Conservation (phyloP, 2,329 filamentous ascomycete genomes). For the Cytospora leucostoma region DNA sequence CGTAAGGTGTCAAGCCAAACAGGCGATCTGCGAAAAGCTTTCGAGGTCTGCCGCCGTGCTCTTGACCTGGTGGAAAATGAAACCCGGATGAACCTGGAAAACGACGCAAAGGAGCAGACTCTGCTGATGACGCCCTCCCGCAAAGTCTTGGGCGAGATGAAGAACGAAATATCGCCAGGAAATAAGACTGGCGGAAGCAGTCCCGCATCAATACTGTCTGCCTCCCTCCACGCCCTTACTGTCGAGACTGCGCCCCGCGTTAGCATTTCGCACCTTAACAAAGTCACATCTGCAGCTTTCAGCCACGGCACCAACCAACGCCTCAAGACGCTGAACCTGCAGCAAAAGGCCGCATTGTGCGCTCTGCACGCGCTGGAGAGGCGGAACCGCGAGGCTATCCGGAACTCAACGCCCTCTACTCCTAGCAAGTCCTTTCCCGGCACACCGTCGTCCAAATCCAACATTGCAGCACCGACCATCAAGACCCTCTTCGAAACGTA, state of each 20-base stretch:
- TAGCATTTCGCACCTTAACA: slow-evolving; percentile 87
- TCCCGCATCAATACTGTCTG: slow-evolving; percentile 50
- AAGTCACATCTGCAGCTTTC: slow-evolving; percentile 86
- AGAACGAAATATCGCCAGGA: slow-evolving; percentile 66
- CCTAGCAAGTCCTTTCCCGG: slow-evolving; percentile 12
- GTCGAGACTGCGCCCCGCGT: slow-evolving; percentile 82
- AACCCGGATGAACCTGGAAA: slow-evolving; percentile 72
- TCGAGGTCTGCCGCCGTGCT: slow-evolving; percentile 87
- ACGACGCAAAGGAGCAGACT: slow-evolving; percentile 57
- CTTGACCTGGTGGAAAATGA: slow-evolving; percentile 88
- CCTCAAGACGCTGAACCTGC: slow-evolving; percentile 84
- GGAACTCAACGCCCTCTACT: slow-evolving; percentile 41
- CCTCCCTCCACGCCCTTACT: slow-evolving; percentile 64
- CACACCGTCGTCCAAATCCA: slow-evolving; percentile 62
- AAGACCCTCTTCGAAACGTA: slow-evolving; percentile 86
- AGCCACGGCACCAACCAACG: slow-evolving; percentile 85
- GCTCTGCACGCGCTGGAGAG: slow-evolving; percentile 85
- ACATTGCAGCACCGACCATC: slow-evolving; percentile 71
- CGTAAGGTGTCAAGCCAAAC: slow-evolving; percentile 94
- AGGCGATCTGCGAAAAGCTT: slow-evolving; percentile 90
- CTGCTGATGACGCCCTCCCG: slow-evolving; percentile 69
- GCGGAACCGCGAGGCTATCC: slow-evolving; percentile 57
- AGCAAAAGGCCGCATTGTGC: slow-evolving; percentile 94
- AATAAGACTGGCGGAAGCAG: slow-evolving; percentile 41
- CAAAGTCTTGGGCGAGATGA: slow-evolving; percentile 77